Evolutionary conservation across 345 rosid species (phyloP).

Genomic region (Citrus maxima): DNA sequence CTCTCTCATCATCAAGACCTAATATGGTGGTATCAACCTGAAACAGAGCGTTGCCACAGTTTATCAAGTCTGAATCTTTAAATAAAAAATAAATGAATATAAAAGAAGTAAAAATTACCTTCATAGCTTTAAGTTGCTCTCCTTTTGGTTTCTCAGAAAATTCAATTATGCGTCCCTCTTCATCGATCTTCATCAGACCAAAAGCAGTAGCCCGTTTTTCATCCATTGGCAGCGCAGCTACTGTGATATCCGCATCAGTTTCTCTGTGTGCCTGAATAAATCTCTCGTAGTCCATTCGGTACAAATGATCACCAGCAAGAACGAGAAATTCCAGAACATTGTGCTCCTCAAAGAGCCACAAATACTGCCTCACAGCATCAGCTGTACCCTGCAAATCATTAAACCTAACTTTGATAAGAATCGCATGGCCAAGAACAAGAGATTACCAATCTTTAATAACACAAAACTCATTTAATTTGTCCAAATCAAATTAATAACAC

Average conservation of each 20-base stretch:
- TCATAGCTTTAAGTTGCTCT: constrained; percentile 90
- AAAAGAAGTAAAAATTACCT: constrained; percentile 32
- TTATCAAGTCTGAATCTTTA: background rate
- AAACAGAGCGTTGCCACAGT: background rate
- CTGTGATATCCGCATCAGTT: constrained; percentile 96
- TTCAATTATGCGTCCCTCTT: constrained; percentile 89
- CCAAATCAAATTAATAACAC: background rate
- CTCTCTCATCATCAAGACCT: constrained; percentile 90
- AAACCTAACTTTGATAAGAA: background rate
- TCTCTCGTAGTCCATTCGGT: constrained; percentile 94
- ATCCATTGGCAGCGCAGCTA: constrained; percentile 98
- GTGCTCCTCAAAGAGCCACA: constrained; percentile 97
- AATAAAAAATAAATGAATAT: background rate
- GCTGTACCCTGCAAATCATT: constrained; percentile 76
- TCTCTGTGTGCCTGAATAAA: constrained; percentile 97
- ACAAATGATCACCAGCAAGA: constrained; percentile 98
- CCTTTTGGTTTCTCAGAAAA: constrained; percentile 97
- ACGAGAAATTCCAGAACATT: constrained; percentile 84
- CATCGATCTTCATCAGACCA: constrained; percentile 96
- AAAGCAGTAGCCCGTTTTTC: constrained; percentile 90
- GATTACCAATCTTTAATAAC: background rate
- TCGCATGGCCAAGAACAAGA: background rate
- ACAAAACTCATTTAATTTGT: background rate
- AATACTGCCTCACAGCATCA: constrained; percentile 93
- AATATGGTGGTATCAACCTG: constrained; percentile 95